Conservation (phyloP, 2,329 filamentous ascomycete genomes). For the Thyridium curvatum region DNA sequence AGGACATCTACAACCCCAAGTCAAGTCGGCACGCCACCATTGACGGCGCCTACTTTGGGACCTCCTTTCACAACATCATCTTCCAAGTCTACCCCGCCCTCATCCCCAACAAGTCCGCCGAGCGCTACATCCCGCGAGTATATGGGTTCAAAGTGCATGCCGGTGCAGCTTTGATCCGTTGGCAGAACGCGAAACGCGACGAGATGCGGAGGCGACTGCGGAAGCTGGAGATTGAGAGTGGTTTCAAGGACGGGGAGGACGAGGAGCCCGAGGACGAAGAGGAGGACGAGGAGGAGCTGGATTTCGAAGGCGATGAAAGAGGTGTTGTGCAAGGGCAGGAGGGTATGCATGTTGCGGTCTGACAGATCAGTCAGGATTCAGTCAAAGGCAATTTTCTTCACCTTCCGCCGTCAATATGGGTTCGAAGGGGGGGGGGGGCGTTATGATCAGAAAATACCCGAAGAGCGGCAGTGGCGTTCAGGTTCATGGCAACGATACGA, state of each 20-base stretch:
- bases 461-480: no score
- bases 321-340: slow-evolving; percentile 2
- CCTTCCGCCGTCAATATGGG: no score
- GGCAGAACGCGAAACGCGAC: slow-evolving; percentile 78
- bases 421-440: background rate
- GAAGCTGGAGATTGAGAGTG: slow-evolving; percentile 67
- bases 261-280: slow-evolving; percentile 56
- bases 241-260: slow-evolving; percentile 66
- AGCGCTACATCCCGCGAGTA: slow-evolving; percentile 79
- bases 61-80: slow-evolving; percentile 97
- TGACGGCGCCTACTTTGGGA: slow-evolving; percentile 96
- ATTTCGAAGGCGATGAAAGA: slow-evolving; percentile 28
- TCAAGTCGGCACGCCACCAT: slow-evolving; percentile 92
- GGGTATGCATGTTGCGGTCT: background rate
- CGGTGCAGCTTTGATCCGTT: slow-evolving; percentile 77
- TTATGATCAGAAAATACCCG: no score
- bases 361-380: no score
- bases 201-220: slow-evolving; percentile 74
- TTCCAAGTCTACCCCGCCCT: slow-evolving; percentile 96
- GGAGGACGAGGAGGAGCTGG: slow-evolving; percentile 37
- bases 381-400: no score
- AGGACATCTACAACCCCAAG: slow-evolving; percentile 98
- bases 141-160: slow-evolving; percentile 97
- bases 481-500: no score
- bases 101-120: slow-evolving; percentile 76